Evolutionary conservation across 2,329 filamentous ascomycete genomes (phyloP).

Genomic region (Colletotrichum sp.): DNA sequence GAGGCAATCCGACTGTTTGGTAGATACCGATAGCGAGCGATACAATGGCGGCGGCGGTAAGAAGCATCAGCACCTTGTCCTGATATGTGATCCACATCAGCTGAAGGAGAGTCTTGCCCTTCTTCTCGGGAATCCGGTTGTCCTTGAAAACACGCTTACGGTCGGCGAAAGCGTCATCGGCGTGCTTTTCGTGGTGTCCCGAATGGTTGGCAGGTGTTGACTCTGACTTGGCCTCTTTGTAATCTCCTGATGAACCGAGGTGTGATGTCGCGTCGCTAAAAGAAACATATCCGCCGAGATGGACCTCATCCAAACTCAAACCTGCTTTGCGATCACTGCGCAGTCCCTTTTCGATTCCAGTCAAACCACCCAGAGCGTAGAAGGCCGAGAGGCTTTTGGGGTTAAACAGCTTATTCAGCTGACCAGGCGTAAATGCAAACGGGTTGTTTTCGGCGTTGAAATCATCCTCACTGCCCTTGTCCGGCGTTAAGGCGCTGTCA

Average conservation of each 20-base stretch:
- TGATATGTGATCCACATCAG: slow-evolving; percentile 86
- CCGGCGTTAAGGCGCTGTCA: slow-evolving; percentile 73
- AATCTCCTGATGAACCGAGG: slow-evolving; percentile 17
- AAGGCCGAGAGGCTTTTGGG: slow-evolving; percentile 87
- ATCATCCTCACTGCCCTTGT: slow-evolving; percentile 76
- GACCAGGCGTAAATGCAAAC: slow-evolving; percentile 84
- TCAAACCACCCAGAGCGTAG: slow-evolving; percentile 77
- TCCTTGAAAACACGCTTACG: slow-evolving; percentile 74
- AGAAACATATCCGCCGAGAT: slow-evolving; percentile 67
- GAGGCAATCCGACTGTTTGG: slow-evolving; percentile 69
- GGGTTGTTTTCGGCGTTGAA: slow-evolving; percentile 80
- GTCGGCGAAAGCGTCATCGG: slow-evolving; percentile 56
- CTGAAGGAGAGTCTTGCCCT: slow-evolving; percentile 74
- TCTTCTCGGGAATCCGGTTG: slow-evolving; percentile 75
- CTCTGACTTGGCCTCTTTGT: neutral
- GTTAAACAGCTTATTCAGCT: slow-evolving; percentile 86
- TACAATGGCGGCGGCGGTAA: slow-evolving; percentile 73
- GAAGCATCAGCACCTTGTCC: slow-evolving; percentile 78
- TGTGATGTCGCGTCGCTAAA: slow-evolving; percentile 71
- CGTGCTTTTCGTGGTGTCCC: neutral
- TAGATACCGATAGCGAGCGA: slow-evolving; percentile 79
- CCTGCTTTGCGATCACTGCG: slow-evolving; percentile 75
- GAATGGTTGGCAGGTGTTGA: neutral
- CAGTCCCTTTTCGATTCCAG: slow-evolving; percentile 80
- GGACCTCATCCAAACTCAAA: slow-evolving; percentile 76